phyloP scores from a whole-genome alignment of 1,284 basidiomycete genomes.

The Uromyces viciae-fabae region DNA sequence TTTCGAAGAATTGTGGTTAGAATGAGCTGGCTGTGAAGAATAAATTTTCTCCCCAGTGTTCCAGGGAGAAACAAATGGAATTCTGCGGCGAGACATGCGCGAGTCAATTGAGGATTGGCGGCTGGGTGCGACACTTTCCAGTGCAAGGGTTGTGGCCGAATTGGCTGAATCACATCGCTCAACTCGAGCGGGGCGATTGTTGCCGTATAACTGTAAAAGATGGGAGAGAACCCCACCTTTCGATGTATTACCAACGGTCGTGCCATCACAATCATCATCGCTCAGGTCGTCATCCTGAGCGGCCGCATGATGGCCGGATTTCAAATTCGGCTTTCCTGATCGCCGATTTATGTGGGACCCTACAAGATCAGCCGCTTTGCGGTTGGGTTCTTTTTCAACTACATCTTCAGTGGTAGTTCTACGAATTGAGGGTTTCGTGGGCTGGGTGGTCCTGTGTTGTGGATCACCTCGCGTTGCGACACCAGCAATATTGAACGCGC shows the following conservation, averaged over 20 bases:
- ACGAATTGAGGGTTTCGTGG: constrained; percentile 32
- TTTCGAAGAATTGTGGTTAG: not conserved
- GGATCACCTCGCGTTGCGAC: constrained; percentile 19
- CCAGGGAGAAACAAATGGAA: constrained; percentile 7
- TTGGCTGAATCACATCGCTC: constrained; percentile 31
- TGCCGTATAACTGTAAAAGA: constrained; percentile 35
- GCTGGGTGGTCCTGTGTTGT: constrained; percentile 33
- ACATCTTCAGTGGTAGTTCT: constrained; percentile 33
- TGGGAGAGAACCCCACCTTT: constrained; percentile 43
- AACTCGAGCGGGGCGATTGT: not conserved
- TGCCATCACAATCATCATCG: constrained; percentile 19
- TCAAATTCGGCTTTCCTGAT: not conserved
- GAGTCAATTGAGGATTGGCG: constrained; percentile 33
- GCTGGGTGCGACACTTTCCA: constrained; percentile 34
- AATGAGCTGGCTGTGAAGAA: not conserved
- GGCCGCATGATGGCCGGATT: not conserved
- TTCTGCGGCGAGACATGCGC: constrained; percentile 1
- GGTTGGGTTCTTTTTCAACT: constrained; percentile 26
- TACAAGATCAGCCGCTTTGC: constrained; percentile 27
- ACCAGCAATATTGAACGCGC: constrained; percentile 1
- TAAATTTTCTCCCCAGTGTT: not conserved
- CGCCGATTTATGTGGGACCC: constrained; percentile 35
- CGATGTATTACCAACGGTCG: not conserved
- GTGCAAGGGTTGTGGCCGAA: constrained; percentile 30
- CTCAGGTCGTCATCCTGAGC: not conserved